Conservation (phyloP, 2,329 filamentous ascomycete genomes). For the Fonsecaea nubica region DNA sequence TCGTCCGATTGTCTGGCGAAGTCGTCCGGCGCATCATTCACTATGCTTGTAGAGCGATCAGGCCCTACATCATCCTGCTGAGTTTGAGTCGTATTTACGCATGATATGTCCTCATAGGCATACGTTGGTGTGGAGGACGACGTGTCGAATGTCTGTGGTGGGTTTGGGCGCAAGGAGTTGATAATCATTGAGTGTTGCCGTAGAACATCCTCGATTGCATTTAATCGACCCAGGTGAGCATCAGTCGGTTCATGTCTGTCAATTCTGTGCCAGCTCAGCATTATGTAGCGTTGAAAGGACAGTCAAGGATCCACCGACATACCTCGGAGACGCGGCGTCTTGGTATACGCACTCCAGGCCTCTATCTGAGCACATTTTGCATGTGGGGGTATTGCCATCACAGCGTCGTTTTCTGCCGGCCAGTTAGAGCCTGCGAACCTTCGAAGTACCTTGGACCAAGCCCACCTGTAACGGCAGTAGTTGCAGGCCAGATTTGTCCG, state of each 20-base stretch:
- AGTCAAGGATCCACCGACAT: background rate
- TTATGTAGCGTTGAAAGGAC: background rate
- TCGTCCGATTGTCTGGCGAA: background rate
- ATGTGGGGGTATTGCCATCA: background rate
- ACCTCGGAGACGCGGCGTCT: background rate
- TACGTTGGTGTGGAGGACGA: background rate
- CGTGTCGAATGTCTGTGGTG: background rate
- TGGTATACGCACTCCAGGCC: background rate
- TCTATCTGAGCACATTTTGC: constrained; percentile 3
- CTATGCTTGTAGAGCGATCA: background rate
- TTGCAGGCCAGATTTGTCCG: constrained; percentile 5
- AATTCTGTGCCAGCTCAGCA: background rate
- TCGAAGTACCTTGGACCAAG: background rate
- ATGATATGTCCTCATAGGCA: background rate
- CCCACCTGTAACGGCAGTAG: constrained; percentile 12
- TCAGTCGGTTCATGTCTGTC: background rate
- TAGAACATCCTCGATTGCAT: background rate
- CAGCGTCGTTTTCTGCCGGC: background rate
- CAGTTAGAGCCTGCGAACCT: background rate
- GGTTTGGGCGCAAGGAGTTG: background rate
- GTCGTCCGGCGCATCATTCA: background rate
- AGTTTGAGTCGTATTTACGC: background rate
- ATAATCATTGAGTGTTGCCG: background rate
- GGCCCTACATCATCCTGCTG: background rate
- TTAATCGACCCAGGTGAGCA: background rate